Conservation (phyloP, 352 stramenopile species). For the Pythium rhizo-oryzae region DNA sequence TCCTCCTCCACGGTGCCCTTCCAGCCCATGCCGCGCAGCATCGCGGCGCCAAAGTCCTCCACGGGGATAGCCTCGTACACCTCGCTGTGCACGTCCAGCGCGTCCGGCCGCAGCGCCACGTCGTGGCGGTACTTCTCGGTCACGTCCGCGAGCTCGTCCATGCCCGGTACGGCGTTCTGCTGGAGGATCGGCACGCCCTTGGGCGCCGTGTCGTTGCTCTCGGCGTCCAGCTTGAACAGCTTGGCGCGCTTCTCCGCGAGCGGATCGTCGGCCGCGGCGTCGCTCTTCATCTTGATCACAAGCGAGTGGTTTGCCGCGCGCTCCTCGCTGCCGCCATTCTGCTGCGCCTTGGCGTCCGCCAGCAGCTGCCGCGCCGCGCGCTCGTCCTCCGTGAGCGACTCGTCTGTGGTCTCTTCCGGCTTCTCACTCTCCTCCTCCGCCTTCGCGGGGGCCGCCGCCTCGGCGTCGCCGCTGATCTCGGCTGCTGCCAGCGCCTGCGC, state of each 20-base stretch:
- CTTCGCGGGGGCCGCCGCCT: background rate
- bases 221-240: slow-evolving; percentile 40
- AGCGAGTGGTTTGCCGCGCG: slow-evolving; percentile 30
- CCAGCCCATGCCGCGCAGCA: slow-evolving; percentile 98
- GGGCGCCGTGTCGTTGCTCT: slow-evolving; percentile 13
- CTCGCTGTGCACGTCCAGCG: slow-evolving; percentile 80
- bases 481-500: background rate
- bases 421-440: background rate
- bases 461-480: background rate
- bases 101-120: slow-evolving; percentile 76
- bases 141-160: slow-evolving; percentile 69
- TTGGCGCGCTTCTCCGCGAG: slow-evolving; percentile 33
- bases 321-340: slow-evolving; percentile 3
- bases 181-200: slow-evolving; percentile 63
- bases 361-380: slow-evolving; percentile 43
- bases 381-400: slow-evolving; percentile 38
- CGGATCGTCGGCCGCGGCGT: slow-evolving; percentile 8
- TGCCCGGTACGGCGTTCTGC: slow-evolving; percentile 71
- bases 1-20: slow-evolving; percentile 67
- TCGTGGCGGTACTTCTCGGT: slow-evolving; percentile 87
- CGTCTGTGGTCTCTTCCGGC: background rate
- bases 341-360: slow-evolving; percentile 34
- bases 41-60: slow-evolving; percentile 94
- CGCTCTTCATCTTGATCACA: slow-evolving; percentile 58
- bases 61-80: slow-evolving; percentile 91